Base-by-base conservation (phyloP, 176 grass and related monocot genomes). In the Rhynchospora pubera region DNA sequence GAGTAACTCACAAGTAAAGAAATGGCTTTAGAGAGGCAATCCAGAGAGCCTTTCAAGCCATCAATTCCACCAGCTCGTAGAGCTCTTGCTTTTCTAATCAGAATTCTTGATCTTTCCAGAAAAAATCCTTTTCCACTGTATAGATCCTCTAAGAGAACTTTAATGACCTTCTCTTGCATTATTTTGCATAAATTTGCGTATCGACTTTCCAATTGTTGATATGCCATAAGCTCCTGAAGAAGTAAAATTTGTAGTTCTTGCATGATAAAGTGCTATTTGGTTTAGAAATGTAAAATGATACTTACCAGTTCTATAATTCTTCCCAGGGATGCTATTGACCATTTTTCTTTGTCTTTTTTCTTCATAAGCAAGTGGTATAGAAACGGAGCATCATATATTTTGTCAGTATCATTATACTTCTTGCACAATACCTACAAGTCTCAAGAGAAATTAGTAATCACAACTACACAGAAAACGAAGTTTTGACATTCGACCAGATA, bases 261-360 rank as follows among this genome's bases (percentile, higher is more conserved):
- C 45, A 63, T 13, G 1, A 58, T 58, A 30, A 78, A 50, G 55
- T 61, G 7, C 42, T 65, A 19, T 67, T 78, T 71, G 67, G 53
- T 43, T 44, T 48, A 71, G 76, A 66, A 65, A 81, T 16, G 56
- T 69, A 85, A 87, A 85, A 1, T 68, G 62, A 53, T 62, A 50
- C 39, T 15, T 77, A 97, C 95, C 90, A 94, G 90, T 70, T 94
- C 95, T 78, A 97, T 69, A 56, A 97, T 89, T 83, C 84, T 94
- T 46, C 95, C 89, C 61, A 88, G 61, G 72, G 80, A 78, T 57
- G 89, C 88, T 57, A 55, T 89, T 72, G 95, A 78, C 62, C 86
- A 89, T 55, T 77, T 80, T 62, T 84, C 69, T 2, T 21, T 14
- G 30, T 80, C 56, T 57, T 66, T 66, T 71, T 75, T 75, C 71